A percentile compares a stretch with the other conserved stretches of the same genome.
phyloP scores from a whole-genome alignment of 306 rosid species.

The Quercus bicolor region DNA sequence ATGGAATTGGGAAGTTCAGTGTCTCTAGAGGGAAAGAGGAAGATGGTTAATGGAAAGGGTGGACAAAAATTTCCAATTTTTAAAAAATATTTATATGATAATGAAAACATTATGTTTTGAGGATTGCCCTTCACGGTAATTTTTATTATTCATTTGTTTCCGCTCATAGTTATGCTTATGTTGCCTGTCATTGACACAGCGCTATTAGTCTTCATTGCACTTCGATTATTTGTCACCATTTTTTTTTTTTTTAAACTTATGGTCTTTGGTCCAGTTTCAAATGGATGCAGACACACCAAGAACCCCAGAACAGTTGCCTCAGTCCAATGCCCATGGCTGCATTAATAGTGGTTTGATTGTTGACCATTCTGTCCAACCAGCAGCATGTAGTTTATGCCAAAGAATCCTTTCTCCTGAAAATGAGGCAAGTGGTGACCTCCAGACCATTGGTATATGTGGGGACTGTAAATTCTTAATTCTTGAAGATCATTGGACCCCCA shows the following conservation, averaged over 20 bases:
- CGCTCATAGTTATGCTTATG: background rate
- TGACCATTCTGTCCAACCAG: constrained; percentile 31
- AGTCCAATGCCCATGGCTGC: constrained; percentile 19
- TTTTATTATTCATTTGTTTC: background rate
- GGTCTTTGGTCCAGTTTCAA: constrained; percentile 39
- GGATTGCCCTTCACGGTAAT: background rate
- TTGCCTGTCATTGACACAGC: background rate
- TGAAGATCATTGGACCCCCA: constrained; percentile 59
- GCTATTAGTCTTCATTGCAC: background rate
- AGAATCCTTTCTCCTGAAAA: constrained; percentile 46
- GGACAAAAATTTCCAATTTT: background rate
- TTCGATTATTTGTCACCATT: constrained; percentile 7
- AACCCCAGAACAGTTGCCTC: constrained; percentile 29
- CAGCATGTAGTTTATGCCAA: constrained; percentile 62
- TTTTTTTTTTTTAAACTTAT: too few species aligned
- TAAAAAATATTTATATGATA: background rate
- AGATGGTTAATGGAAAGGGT: background rate
- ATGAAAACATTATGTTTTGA: background rate
- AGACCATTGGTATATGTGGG: constrained; percentile 50
- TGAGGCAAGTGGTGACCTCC: constrained; percentile 43
- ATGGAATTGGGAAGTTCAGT: background rate
- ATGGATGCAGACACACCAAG: constrained; percentile 49
- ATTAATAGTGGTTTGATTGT: constrained; percentile 15
- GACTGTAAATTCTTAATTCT: constrained; percentile 85
- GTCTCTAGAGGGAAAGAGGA: background rate